These are phyloP conservation scores for Cladosporium austrohemisphaericum DNA, from an alignment of 2,329 filamentous ascomycete genomes.

Conservation along the genomic window DNA sequence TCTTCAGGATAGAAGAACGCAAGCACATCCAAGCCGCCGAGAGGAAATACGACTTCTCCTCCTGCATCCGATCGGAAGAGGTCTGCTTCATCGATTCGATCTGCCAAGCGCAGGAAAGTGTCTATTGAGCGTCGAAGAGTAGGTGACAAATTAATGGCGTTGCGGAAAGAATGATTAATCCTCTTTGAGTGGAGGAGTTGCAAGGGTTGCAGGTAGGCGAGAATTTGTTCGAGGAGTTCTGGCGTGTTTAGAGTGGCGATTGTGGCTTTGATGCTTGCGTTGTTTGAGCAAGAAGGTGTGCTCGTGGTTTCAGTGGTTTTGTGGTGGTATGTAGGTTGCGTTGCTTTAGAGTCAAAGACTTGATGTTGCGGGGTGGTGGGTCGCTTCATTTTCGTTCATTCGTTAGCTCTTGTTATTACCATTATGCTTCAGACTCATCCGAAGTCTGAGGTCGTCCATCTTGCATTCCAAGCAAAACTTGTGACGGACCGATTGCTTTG, in stretches of 20 bases:
- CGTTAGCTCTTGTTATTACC: not conserved
- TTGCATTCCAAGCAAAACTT: not conserved
- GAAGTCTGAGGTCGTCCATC: too few relatives aligned
- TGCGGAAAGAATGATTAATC: not conserved
- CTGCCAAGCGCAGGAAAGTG: not conserved
- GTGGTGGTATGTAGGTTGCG: not conserved
- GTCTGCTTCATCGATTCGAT: not conserved
- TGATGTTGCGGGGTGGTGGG: too few relatives aligned
- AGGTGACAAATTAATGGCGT: not conserved
- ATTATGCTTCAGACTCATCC: not conserved
- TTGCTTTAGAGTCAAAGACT: too few relatives aligned
- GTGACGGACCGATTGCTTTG: conserved; percentile 9
- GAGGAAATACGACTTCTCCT: not conserved
- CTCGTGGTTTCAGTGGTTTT: not conserved
- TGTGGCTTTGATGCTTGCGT: not conserved
- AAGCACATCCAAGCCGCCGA: not conserved
- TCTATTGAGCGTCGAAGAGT: not conserved
- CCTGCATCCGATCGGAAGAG: not conserved
- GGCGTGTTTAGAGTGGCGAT: conserved; percentile 2
- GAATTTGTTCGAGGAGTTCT: conserved; percentile 13
- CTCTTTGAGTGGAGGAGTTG: conserved; percentile 3
- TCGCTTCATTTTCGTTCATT: too few relatives aligned
- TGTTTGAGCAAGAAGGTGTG: not conserved
- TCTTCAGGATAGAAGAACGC: conserved; percentile 8
- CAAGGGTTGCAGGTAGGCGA: not conserved